Conservation (phyloP, 768 basidiomycete species). For the Amanita exitialis region DNA sequence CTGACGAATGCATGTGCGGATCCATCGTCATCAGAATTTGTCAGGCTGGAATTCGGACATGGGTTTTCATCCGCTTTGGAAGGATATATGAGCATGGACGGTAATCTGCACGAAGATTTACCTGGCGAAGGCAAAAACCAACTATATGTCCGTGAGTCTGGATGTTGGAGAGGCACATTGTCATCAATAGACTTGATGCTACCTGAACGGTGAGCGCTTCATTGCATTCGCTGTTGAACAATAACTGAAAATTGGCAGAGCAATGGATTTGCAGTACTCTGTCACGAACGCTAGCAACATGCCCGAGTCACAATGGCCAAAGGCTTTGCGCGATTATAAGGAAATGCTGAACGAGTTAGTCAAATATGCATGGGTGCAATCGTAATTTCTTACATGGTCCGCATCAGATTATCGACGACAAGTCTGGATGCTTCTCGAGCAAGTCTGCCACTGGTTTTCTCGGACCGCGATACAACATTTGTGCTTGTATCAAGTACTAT, state of each 20-base stretch:
- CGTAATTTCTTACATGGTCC: background rate
- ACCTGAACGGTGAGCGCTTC: slow-evolving; percentile 13
- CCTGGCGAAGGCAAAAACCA: background rate
- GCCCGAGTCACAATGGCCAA: slow-evolving; percentile 7
- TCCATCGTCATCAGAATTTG: background rate
- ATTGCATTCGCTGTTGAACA: background rate
- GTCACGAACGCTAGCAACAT: background rate
- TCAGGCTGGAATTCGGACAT: slow-evolving; percentile 2
- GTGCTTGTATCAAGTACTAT: background rate
- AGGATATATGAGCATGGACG: background rate
- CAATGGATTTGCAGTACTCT: slow-evolving; percentile 2
- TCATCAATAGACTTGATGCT: slow-evolving; percentile 11
- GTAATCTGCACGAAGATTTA: background rate
- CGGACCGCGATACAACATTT: background rate
- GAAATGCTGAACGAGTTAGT: background rate
- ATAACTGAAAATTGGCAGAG: background rate
- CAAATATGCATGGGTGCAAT: background rate
- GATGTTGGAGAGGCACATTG: slow-evolving; percentile 7
- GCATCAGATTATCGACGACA: background rate
- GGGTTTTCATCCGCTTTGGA: background rate
- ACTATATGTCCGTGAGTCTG: background rate
- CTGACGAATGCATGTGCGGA: background rate
- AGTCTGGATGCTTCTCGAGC: slow-evolving; percentile 1
- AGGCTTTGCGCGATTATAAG: slow-evolving; percentile 3
- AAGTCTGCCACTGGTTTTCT: background rate